Evolutionary conservation across 2,329 filamentous ascomycete species (phyloP).

Genomic region (Xylogone sp.): DNA sequence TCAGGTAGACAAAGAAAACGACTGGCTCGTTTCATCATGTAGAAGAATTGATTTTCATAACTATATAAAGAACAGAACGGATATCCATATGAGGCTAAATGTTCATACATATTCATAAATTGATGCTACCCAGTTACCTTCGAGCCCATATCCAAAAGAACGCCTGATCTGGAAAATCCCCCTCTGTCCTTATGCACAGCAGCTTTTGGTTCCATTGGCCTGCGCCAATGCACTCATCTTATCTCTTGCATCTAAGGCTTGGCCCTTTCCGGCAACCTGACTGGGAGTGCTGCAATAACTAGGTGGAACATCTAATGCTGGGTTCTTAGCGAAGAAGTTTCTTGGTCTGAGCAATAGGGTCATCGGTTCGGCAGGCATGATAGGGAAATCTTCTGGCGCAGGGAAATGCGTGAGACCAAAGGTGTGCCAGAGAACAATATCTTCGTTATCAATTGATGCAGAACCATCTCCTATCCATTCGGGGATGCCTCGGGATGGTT

Average conservation of each 20-base stretch:
- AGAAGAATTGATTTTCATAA: too few species aligned
- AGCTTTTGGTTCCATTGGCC: conserved; percentile 11
- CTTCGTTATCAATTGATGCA: conserved; percentile 71
- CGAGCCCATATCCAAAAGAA: too few species aligned
- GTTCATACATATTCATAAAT: too few species aligned
- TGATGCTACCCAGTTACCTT: too few species aligned
- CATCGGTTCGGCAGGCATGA: conserved; percentile 89
- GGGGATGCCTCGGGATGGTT: conserved; percentile 38
- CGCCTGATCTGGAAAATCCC: background rate
- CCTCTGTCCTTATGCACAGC: conserved; percentile 18
- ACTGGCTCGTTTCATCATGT: too few species aligned
- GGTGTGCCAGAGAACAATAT: conserved; percentile 90
- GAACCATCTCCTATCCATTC: conserved; percentile 55
- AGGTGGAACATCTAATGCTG: conserved; percentile 54
- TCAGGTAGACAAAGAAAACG: too few species aligned
- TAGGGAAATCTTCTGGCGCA: conserved; percentile 82
- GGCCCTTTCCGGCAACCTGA: conserved; percentile 50
- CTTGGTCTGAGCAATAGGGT: conserved; percentile 54
- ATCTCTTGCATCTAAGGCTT: conserved; percentile 44
- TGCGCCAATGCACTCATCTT: conserved; percentile 37
- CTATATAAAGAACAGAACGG: too few species aligned
- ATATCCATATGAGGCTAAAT: too few species aligned
- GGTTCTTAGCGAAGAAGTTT: conserved; percentile 57
- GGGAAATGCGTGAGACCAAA: conserved; percentile 92
- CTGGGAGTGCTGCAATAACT: conserved; percentile 71